A percentile compares a stretch with the other conserved stretches of the same genome.
These are phyloP conservation scores for Spinacia oleracea DNA, from an alignment of 179 eudicot species.

Conservation along the genomic window DNA sequence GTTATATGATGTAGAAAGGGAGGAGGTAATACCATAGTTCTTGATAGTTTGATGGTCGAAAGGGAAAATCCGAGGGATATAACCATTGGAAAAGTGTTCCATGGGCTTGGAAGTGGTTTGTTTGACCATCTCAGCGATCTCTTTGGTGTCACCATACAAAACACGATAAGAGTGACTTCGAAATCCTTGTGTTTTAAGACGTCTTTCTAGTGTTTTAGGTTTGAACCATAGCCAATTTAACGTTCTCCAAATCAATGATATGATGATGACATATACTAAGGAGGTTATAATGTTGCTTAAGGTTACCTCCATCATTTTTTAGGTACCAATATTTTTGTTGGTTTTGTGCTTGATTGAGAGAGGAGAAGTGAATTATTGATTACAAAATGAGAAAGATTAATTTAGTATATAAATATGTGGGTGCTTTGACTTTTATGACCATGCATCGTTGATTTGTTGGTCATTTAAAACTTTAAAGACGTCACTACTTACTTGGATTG, in stretches of 20 bases:
- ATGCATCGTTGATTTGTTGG: no score
- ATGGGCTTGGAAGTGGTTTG: conserved; percentile 23
- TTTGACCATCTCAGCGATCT: conserved; percentile 9
- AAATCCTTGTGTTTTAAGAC: conserved; percentile 23
- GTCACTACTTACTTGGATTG: neutral
- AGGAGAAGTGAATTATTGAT: neutral
- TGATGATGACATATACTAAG: conserved; percentile 9
- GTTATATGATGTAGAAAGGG: neutral
- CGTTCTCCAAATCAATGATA: conserved; percentile 23
- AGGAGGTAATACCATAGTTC: conserved; percentile 12
- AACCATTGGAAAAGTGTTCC: conserved; percentile 25
- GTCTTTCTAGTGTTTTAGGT: conserved; percentile 27
- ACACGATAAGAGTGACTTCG: conserved; percentile 19
- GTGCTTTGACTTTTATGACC: neutral
- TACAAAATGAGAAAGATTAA: neutral
- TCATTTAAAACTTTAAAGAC: neutral
- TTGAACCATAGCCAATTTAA: conserved; percentile 29
- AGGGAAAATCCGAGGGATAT: conserved; percentile 15
- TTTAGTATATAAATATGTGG: neutral
- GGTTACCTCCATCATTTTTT: conserved; percentile 6
- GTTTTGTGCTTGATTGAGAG: neutral
- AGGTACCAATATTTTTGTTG: neutral
- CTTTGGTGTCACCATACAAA: conserved; percentile 23
- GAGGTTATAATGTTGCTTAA: conserved; percentile 1
- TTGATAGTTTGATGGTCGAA: conserved; percentile 19